Evolutionary conservation across 345 rosid genomes (phyloP), one percentile per base, ranked within the genome.

Genomic region (Populus nigra): DNA sequence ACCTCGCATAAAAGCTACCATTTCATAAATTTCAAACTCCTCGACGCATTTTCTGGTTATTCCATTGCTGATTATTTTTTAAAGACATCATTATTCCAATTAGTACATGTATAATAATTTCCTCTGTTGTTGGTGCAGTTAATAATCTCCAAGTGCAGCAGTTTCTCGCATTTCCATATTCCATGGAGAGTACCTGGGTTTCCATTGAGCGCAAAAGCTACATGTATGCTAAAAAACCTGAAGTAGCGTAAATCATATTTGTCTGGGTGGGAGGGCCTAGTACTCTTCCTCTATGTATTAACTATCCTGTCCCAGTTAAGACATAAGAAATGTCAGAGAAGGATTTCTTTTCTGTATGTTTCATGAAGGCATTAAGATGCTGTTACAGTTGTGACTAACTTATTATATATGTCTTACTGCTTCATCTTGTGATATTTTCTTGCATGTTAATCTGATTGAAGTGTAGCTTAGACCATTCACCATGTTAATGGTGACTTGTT

Each of bases 321-420:
- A 76, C 76, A 43, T 69, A 72, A 50, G 43, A 71, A 72, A 74
- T 77, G 50, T 68, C 79, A 41, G 80, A 77, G 45, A 79, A 47
- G 65, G 65, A 81, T 39, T 77, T 72, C 12, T 27, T n/a, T 68
- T 74, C 57, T 74, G 61, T 36, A 20, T 20, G 38, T 35, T 31
- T 59, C 38, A 35, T 67, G 45, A 65, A 31, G 41, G 38, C 38
- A 27, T 7, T 29, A 12, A 36, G n/a, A 67, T 67, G 22, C 47
- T 67, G 23, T 67, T 43, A 67, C n/a, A 67, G 70, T 20, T 67
- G 22, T 22, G 23, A 38, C 47, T 67, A 35, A 16, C 43, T 31
- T 15, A 18, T 67, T 67, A 27, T 23, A 36, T 17, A 67, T 8
- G 5, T 36, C 27, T 36, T 59, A 59, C 18, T 59, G 15, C 1